Conservation (phyloP, 2,329 filamentous ascomycete species). For the Allantophomopsis lycopodina region DNA sequence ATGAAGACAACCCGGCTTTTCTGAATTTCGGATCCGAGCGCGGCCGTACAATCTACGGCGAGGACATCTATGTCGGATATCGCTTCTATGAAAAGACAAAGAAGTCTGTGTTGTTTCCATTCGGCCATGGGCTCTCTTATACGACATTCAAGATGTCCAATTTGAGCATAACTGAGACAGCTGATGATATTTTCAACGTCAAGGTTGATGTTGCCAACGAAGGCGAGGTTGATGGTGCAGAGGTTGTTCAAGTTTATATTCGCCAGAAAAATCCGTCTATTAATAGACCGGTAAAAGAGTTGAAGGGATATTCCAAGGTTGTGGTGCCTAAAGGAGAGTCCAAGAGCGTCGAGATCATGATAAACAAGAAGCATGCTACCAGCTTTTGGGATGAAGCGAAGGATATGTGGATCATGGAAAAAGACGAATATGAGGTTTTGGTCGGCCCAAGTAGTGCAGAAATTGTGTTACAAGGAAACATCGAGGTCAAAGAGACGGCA, state of each 20-base stretch:
- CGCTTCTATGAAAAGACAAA: slow-evolving; percentile 64
- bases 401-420: slow-evolving; percentile 51
- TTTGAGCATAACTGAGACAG: slow-evolving; percentile 29
- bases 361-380: slow-evolving; percentile 49
- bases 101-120: slow-evolving; percentile 55
- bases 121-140: slow-evolving; percentile 70
- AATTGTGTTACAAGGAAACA: slow-evolving; percentile 33
- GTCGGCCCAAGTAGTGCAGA: slow-evolving; percentile 42
- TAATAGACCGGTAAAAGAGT: slow-evolving; percentile 42
- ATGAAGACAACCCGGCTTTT: slow-evolving; percentile 63
- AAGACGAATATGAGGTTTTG: slow-evolving; percentile 48
- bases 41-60: slow-evolving; percentile 60
- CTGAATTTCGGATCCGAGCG: slow-evolving; percentile 62
- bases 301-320: slow-evolving; percentile 54
- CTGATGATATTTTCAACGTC: slow-evolving; percentile 29
- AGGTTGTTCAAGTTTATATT: slow-evolving; percentile 45
- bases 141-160: slow-evolving; percentile 49
- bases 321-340: slow-evolving; percentile 44
- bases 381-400: slow-evolving; percentile 60
- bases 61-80: slow-evolving; percentile 73
- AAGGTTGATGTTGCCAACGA: slow-evolving; percentile 46
- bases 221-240: slow-evolving; percentile 34
- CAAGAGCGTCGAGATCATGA: slow-evolving; percentile 38
- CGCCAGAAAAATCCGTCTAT: slow-evolving; percentile 36
- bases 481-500: slow-evolving; percentile 44